phyloP scores from a whole-genome alignment of 148 eudicot species.

The Persicaria tinctoria region DNA sequence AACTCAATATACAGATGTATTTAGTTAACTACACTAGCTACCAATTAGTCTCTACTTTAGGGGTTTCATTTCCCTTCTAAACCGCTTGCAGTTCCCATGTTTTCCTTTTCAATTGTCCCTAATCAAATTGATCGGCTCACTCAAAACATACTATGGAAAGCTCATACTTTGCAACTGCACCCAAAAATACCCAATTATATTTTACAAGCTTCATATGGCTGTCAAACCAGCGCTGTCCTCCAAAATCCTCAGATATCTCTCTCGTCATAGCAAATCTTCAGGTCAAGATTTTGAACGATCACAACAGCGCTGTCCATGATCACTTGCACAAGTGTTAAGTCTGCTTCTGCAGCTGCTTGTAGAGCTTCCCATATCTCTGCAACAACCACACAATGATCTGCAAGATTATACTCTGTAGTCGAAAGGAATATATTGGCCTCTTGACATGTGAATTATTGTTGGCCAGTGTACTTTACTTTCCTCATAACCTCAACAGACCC shows the following conservation, averaged over 20 bases:
- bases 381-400: too few relatives aligned
- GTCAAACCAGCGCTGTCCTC: neutral
- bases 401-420: too few relatives aligned
- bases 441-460: too few relatives aligned
- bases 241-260: constrained; percentile 32
- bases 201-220: too few relatives aligned
- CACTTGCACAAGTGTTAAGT: constrained; percentile 52
- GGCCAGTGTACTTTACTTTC: too few relatives aligned
- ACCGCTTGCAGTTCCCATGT: neutral
- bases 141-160: constrained; percentile 45
- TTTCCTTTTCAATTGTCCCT: constrained; percentile 22
- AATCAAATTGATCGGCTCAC: constrained; percentile 49
- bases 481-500: too few relatives aligned
- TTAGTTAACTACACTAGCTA: too few relatives aligned
- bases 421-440: too few relatives aligned
- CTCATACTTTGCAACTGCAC: constrained; percentile 74
- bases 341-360: constrained; percentile 66
- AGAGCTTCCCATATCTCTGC: constrained; percentile 94
- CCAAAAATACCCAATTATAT: too few relatives aligned
- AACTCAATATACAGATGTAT: too few relatives aligned
- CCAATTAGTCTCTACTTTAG: neutral
- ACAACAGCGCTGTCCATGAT: constrained; percentile 76
- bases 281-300: constrained; percentile 58
- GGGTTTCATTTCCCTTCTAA: neutral
- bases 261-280: constrained; percentile 75